Evolutionary conservation across 768 basidiomycete species (phyloP).

Genomic region (Mycena pura): DNA sequence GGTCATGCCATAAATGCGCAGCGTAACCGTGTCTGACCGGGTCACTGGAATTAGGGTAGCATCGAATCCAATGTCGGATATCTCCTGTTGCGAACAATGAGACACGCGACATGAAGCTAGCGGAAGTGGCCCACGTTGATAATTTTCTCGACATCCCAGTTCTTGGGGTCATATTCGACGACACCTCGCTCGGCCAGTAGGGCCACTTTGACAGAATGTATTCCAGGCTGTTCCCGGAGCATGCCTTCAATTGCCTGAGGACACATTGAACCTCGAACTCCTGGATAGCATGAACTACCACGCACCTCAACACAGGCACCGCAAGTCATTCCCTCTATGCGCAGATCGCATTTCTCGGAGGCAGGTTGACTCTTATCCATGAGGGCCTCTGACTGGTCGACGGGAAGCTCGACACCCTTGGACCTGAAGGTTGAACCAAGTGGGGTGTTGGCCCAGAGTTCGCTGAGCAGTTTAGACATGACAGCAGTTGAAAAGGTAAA

Average conservation of each 20-base stretch:
- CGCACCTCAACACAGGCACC: constrained; percentile 87
- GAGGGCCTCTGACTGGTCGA: constrained; percentile 20
- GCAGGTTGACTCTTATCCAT: constrained; percentile 18
- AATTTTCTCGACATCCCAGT: constrained; percentile 86
- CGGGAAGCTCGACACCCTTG: constrained; percentile 25
- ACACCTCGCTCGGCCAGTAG: constrained; percentile 94
- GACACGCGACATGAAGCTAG: background rate
- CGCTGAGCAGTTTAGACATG: constrained; percentile 28
- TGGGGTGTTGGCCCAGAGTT: constrained; percentile 28
- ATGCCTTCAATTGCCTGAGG: constrained; percentile 83
- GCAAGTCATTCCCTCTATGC: constrained; percentile 92
- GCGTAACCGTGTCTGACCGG: constrained; percentile 69
- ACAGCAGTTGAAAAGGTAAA: constrained; percentile 2
- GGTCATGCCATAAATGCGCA: constrained; percentile 92
- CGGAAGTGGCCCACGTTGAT: constrained; percentile 59
- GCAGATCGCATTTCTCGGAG: constrained; percentile 72
- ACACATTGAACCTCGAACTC: background rate
- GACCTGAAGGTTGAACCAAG: constrained; percentile 24
- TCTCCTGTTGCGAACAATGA: constrained; percentile 64
- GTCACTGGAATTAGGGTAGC: constrained; percentile 75
- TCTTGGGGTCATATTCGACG: constrained; percentile 83
- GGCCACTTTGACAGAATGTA: constrained; percentile 90
- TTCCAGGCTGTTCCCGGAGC: constrained; percentile 85
- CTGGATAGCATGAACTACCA: background rate
- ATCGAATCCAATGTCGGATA: constrained; percentile 92